A percentile compares a stretch with the other conserved stretches of the same genome.
These are phyloP conservation scores for Saussurea involucrata DNA, from an alignment of 129 eudicot species.

Conservation along the genomic window DNA sequence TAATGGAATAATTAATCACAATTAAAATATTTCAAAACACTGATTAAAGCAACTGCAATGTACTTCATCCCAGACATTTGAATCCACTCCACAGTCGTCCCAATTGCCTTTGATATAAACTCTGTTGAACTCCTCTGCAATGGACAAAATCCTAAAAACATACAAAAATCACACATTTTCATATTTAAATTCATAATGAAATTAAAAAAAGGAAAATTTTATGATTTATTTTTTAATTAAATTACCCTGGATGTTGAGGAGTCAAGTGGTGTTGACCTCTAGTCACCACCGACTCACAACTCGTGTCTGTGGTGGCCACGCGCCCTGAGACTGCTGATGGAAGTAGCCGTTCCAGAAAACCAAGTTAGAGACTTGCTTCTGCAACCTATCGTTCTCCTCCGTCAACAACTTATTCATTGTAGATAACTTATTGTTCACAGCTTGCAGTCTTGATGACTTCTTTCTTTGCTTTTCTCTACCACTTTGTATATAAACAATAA, in stretches of 20 bases:
- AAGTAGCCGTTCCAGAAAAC: conserved; percentile 69
- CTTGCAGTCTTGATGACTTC: conserved; percentile 78
- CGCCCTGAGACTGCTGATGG: conserved; percentile 71
- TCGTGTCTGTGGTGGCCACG: conserved; percentile 71
- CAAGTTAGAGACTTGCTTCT: conserved; percentile 80
- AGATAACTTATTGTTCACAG: conserved; percentile 65
- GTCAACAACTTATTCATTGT: conserved; percentile 81
- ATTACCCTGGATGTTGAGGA: conserved; percentile 81
- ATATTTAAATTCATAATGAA: conserved; percentile 14
- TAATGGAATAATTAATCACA: conserved; percentile 34
- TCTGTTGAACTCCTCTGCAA: conserved; percentile 92
- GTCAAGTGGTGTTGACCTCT: conserved; percentile 74
- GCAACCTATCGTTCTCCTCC: conserved; percentile 85
- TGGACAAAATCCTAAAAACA: conserved; percentile 75
- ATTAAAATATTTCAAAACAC: conserved; percentile 5
- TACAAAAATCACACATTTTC: conserved; percentile 23
- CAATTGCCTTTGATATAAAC: conserved; percentile 88
- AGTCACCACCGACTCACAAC: conserved; percentile 82
- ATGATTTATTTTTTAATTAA: background rate
- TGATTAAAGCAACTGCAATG: conserved; percentile 24
- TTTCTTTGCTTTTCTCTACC: conserved; percentile 81
- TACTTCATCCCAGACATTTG: conserved; percentile 96
- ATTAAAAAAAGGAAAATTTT: background rate
- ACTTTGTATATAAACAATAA: conserved; percentile 19
- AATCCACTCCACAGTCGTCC: conserved; percentile 94